Conservation (phyloP, 768 basidiomycete genomes). For the Stropharia rugosoannulata region DNA sequence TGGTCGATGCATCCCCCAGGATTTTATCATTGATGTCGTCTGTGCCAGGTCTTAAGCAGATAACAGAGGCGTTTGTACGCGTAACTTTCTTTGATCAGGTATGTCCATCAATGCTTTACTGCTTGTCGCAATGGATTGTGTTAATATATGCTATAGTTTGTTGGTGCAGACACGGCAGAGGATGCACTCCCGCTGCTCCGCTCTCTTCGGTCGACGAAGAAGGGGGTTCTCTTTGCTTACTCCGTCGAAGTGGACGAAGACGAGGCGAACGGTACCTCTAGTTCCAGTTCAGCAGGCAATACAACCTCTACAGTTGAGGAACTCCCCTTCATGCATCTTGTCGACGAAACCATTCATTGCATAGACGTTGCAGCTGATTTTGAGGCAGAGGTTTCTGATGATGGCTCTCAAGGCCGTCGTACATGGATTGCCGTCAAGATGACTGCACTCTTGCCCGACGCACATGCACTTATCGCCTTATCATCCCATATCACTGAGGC, state of each 20-base stretch:
- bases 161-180: constrained; percentile 81
- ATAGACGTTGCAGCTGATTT: constrained; percentile 83
- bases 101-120: constrained; percentile 11
- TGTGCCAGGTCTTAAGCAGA: constrained; percentile 57
- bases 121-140: background rate
- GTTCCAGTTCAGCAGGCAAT: constrained; percentile 14
- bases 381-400: constrained; percentile 47
- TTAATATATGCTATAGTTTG: constrained; percentile 53
- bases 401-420: constrained; percentile 36
- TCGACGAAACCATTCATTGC: constrained; percentile 73
- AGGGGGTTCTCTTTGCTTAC: constrained; percentile 79
- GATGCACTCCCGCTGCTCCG: constrained; percentile 66
- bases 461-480: constrained; percentile 56
- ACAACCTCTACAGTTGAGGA: constrained; percentile 17
- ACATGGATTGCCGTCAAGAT: constrained; percentile 90
- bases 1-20: constrained; percentile 75
- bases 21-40: constrained; percentile 53
- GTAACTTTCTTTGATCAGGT: constrained; percentile 87
- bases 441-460: constrained; percentile 71
- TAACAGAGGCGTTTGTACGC: constrained; percentile 71
- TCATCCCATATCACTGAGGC: constrained; percentile 56
- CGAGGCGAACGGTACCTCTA: constrained; percentile 37
- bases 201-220: constrained; percentile 61
- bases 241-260: constrained; percentile 80
- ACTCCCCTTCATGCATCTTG: constrained; percentile 55